phyloP scores from a whole-genome alignment of 176 grass and related monocot species.

The Thinopyrum elongatum region DNA sequence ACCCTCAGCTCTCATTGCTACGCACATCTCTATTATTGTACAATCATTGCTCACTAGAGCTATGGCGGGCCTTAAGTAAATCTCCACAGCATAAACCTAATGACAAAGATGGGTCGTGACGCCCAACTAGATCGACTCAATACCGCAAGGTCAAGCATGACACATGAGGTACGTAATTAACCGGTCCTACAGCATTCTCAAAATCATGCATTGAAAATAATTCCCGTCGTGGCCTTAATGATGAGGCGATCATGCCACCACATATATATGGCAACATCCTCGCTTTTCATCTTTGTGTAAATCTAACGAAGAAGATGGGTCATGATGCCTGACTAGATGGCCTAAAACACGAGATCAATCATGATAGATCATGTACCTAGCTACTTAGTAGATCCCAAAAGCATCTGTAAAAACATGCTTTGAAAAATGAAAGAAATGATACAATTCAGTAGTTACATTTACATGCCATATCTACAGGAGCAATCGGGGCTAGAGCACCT shows the following conservation, averaged over 20 bases:
- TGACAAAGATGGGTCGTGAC: not conserved
- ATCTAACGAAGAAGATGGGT: not conserved
- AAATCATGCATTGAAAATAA: not conserved
- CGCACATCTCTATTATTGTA: not conserved
- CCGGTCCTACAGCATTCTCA: not conserved
- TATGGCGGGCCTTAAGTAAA: not conserved
- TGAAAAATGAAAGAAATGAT: not conserved
- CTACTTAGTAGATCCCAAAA: not conserved
- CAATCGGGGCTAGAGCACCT: not conserved
- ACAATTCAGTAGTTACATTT: not conserved
- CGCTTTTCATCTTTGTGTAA: not conserved
- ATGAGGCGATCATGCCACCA: not conserved
- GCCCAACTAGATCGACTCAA: not conserved
- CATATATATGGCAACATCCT: not conserved
- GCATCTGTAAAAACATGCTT: not conserved
- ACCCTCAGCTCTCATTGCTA: not conserved
- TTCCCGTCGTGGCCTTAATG: not conserved
- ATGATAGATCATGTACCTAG: not conserved
- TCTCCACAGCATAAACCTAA: not conserved
- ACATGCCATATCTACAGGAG: no score
- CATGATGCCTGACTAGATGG: not conserved
- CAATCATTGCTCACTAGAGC: not conserved
- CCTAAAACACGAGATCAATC: not conserved
- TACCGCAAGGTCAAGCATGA: not conserved
- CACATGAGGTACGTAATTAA: not conserved